Percentiles rank a stretch among this genome's conserved stretches.
Conservation (phyloP, 306 rosid species). For the Malus sylvestris region DNA sequence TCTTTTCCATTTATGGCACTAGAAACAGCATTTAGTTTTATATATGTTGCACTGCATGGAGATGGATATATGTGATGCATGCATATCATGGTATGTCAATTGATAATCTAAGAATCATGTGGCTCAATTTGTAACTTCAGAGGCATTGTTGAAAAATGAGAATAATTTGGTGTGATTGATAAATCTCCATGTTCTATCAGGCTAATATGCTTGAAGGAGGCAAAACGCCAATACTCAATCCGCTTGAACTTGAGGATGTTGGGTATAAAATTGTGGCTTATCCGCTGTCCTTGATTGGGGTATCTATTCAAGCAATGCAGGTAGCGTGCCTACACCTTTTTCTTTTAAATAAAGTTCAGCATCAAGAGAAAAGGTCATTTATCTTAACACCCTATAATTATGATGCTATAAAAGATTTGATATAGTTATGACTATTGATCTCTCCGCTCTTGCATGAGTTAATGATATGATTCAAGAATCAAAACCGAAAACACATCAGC, state of each 20-base stretch:
- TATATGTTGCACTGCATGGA: neutral
- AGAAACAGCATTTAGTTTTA: neutral
- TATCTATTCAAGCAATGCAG: slow-evolving; percentile 89
- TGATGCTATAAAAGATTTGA: neutral
- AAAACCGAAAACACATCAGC: neutral
- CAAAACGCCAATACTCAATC: slow-evolving; percentile 73
- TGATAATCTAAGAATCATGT: neutral
- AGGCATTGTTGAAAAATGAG: neutral
- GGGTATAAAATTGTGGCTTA: slow-evolving; percentile 80
- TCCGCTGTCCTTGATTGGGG: slow-evolving; percentile 88
- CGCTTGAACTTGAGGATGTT: slow-evolving; percentile 68
- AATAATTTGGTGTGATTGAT: slow-evolving; percentile 3
- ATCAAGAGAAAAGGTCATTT: neutral
- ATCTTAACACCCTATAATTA: neutral
- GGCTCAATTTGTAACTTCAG: neutral
- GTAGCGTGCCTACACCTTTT: slow-evolving; percentile 32
- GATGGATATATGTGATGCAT: neutral
- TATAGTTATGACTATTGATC: neutral
- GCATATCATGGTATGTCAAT: neutral
- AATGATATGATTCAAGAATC: neutral
- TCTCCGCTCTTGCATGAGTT: neutral
- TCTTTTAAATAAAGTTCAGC: neutral
- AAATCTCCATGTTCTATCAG: slow-evolving; percentile 31
- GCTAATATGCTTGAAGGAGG: slow-evolving; percentile 99
- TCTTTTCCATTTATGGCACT: neutral